phyloP scores from a whole-genome alignment of 257 asterid species.

The Gynochthodes officinalis region DNA sequence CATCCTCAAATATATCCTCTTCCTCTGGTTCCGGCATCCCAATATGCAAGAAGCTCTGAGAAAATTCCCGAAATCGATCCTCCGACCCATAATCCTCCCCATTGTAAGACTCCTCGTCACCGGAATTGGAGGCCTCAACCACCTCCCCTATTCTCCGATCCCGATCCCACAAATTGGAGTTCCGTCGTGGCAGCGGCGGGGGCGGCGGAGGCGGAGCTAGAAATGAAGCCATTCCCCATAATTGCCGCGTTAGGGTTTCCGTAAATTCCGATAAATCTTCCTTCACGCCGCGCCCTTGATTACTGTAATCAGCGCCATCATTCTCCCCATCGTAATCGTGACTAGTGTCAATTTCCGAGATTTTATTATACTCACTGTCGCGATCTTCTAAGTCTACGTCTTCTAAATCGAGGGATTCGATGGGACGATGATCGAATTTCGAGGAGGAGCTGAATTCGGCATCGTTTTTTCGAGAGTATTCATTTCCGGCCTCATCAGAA shows the following conservation, averaged over 20 bases:
- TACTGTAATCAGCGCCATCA: constrained; percentile 13
- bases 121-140: background rate
- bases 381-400: constrained; percentile 36
- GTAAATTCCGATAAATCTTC: constrained; percentile 86
- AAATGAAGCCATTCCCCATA: constrained; percentile 96
- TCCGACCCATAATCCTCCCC: constrained; percentile 30
- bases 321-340: constrained; percentile 21
- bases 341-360: constrained; percentile 14
- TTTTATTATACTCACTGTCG: constrained; percentile 15
- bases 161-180: constrained; percentile 20
- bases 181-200: constrained; percentile 38
- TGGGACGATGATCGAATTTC: background rate
- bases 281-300: constrained; percentile 70
- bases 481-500: background rate
- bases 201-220: constrained; percentile 87
- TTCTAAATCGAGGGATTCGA: constrained; percentile 26
- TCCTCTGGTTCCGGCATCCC: constrained; percentile 28
- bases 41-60: constrained; percentile 2
- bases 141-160: constrained; percentile 22
- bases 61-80: background rate
- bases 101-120: constrained; percentile 19
- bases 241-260: constrained; percentile 73
- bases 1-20: constrained; percentile 38
- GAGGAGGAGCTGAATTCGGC: constrained; percentile 7
- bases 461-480: background rate